Conservation (phyloP, 108 stramenopile genomes). For the Skeletonema potamos region DNA sequence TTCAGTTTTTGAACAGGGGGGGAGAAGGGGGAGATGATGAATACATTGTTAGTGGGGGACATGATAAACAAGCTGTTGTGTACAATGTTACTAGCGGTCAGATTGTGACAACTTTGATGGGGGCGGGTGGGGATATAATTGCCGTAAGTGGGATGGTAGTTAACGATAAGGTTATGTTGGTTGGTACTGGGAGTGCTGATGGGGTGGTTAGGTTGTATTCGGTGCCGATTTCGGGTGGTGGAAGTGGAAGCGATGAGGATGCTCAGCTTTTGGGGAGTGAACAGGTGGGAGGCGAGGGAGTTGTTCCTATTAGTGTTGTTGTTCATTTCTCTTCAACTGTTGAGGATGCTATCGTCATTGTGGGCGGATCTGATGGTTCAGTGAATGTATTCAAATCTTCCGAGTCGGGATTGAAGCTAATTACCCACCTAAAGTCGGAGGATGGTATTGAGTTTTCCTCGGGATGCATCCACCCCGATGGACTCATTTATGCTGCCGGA, state of each 20-base stretch:
- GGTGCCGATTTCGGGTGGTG: conserved; percentile 2
- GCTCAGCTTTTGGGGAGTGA: conserved; percentile 1
- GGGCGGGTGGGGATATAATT: conserved; percentile 14
- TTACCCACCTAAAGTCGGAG: conserved; percentile 11
- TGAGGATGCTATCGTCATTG: conserved; percentile 23
- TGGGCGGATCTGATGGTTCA: conserved; percentile 8
- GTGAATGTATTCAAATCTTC: conserved; percentile 20
- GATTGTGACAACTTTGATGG: conserved; percentile 45
- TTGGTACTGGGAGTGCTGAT: conserved; percentile 21
- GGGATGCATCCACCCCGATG: conserved; percentile 90
- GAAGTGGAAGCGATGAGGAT: conserved; percentile 3
- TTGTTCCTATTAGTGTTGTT: conserved; percentile 27
- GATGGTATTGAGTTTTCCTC: conserved; percentile 45
- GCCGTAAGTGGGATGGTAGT: conserved; percentile 21
- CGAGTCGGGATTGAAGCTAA: conserved; percentile 11
- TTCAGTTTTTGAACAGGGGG: not conserved
- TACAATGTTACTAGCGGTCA: conserved; percentile 53
- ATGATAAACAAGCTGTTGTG: conserved; percentile 70
- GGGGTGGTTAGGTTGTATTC: conserved; percentile 17
- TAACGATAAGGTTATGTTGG: conserved; percentile 22
- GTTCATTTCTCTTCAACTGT: conserved; percentile 60
- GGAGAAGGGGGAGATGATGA: not conserved
- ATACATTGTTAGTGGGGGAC: conserved; percentile 65
- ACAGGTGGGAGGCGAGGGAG: conserved; percentile 1
- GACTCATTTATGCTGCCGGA: conserved; percentile 79